Percentiles rank a stretch among this genome's conserved stretches.
Conservation (phyloP, 2,329 filamentous ascomycete species). For the Fusarium piperis region DNA sequence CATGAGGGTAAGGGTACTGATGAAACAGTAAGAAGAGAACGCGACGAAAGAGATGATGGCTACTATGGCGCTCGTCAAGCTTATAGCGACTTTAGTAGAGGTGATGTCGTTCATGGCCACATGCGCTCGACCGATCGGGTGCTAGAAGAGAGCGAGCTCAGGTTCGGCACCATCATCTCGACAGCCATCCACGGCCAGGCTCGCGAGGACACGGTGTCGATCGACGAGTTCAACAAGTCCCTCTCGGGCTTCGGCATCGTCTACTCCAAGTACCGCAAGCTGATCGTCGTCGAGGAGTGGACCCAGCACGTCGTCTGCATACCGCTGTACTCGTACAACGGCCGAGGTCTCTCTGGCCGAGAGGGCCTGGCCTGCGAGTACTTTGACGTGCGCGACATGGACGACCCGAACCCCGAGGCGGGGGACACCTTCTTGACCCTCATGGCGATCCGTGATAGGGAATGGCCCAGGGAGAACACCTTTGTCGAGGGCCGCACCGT, state of each 20-base stretch:
- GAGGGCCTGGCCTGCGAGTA: conserved; percentile 22
- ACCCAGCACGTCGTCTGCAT: conserved; percentile 29
- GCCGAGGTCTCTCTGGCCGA: conserved; percentile 22
- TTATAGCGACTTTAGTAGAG: conserved; percentile 7
- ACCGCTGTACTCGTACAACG: conserved; percentile 33
- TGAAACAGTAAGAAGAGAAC: not conserved
- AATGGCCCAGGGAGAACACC: conserved; percentile 1
- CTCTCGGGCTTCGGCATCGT: conserved; percentile 23
- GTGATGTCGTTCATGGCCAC: conserved; percentile 1
- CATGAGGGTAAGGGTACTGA: not conserved
- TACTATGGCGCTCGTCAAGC: not conserved
- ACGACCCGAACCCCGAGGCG: not conserved
- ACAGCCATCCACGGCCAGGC: conserved; percentile 27
- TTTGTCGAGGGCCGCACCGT: conserved; percentile 25
- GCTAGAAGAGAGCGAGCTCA: not conserved
- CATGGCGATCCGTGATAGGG: conserved; percentile 1
- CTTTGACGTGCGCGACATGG: conserved; percentile 29
- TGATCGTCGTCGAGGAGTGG: conserved; percentile 33
- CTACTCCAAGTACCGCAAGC: conserved; percentile 40
- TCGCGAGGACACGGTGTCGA: not conserved
- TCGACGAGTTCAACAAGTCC: conserved; percentile 5
- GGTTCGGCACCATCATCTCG: conserved; percentile 30
- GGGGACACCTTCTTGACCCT: conserved; percentile 4
- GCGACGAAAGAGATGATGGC: not conserved
- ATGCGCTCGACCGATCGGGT: conserved; percentile 19